A percentile compares a stretch with the other conserved stretches of the same genome.
Conservation (phyloP, 148 eudicot species). For the Arbutus unedo region DNA sequence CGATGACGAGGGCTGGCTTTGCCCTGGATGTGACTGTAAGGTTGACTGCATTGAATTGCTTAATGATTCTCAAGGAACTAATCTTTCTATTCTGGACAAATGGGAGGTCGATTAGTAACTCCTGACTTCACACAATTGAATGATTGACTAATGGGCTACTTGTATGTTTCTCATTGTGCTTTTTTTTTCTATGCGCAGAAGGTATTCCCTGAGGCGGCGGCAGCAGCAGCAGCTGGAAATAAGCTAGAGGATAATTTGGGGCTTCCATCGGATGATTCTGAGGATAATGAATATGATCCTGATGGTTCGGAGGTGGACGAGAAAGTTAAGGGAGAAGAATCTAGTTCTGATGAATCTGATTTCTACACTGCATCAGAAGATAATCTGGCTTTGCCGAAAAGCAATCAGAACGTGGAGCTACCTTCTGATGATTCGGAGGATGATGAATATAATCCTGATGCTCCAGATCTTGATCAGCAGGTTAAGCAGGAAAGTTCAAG, state of each 20-base stretch:
- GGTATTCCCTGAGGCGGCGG: slow-evolving; percentile 74
- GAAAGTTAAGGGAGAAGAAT: slow-evolving; percentile 37
- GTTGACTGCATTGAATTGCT: slow-evolving; percentile 74
- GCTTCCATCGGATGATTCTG: slow-evolving; percentile 79
- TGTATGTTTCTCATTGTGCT: slow-evolving; percentile 16
- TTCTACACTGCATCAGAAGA: slow-evolving; percentile 60
- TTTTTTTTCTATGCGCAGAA: slow-evolving; percentile 44
- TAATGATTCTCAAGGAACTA: slow-evolving; percentile 71
- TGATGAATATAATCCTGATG: slow-evolving; percentile 79
- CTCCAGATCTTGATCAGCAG: slow-evolving; percentile 39
- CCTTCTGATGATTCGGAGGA: slow-evolving; percentile 94
- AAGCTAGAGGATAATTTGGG: slow-evolving; percentile 49
- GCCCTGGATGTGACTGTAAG: slow-evolving; percentile 98
- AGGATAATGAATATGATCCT: slow-evolving; percentile 77
- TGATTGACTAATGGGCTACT: not conserved
- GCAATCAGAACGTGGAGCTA: slow-evolving; percentile 49
- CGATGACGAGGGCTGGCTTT: slow-evolving; percentile 89
- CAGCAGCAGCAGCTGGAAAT: slow-evolving; percentile 51
- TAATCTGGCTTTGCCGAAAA: slow-evolving; percentile 31
- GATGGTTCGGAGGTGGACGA: slow-evolving; percentile 45
- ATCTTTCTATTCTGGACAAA: slow-evolving; percentile 53
- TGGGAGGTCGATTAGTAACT: slow-evolving; percentile 65
- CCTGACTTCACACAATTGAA: not conserved
- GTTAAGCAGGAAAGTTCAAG: slow-evolving; percentile 55
- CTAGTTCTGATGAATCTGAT: slow-evolving; percentile 53